Base-by-base conservation (phyloP, 2,329 filamentous ascomycete species). In the Diaporthe sp. region DNA sequence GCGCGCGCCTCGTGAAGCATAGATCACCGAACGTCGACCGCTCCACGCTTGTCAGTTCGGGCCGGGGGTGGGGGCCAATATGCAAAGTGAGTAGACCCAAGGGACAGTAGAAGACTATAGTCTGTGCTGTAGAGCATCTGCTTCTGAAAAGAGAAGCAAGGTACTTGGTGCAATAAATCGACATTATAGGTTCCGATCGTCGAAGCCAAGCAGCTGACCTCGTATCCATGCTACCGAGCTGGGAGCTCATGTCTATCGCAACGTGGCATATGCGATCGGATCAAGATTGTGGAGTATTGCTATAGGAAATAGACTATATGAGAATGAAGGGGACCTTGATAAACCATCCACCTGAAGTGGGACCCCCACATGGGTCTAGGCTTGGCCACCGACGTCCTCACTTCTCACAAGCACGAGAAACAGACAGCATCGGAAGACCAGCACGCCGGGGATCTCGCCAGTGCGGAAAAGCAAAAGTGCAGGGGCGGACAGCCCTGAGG, bases 191-290 rank as follows among this genome's bases (percentile, higher is more conserved):
- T 5, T 49, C 34, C 46, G 65, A 31, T 42, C 34, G 34, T 55
- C 46, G n/a, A 34, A 49, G 49, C 34, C 65, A 42, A 53, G 65
- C 65, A 68, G 65, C 65, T 46, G 65, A 53, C 22, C 31, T 68
- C 65, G 65, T 53, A 68, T 39, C 65, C 65, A 68, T 68, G 65
- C 10, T n/a, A 25, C 31, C 46, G 65, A 68, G 6, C 31, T 46
- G 31, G 31, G 13, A 28, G 49, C 49, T 55, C 62, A 25, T 25
- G 9, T 37, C 12, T 9, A 22, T 39, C 65, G n/a, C 46, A 70
- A 70, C 34, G 65, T 55, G 65, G 65, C 42, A 31, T 42, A 31
- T 28, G 49, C 49, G 65, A 70, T 55, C 65, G 49, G 49, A 70
- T 42, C 34, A 53, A 55, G 65, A 70, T 70, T 49, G 65, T 70